phyloP scores from a whole-genome alignment of 2,329 filamentous ascomycete genomes.

The Purpureocillium lavendulum region DNA sequence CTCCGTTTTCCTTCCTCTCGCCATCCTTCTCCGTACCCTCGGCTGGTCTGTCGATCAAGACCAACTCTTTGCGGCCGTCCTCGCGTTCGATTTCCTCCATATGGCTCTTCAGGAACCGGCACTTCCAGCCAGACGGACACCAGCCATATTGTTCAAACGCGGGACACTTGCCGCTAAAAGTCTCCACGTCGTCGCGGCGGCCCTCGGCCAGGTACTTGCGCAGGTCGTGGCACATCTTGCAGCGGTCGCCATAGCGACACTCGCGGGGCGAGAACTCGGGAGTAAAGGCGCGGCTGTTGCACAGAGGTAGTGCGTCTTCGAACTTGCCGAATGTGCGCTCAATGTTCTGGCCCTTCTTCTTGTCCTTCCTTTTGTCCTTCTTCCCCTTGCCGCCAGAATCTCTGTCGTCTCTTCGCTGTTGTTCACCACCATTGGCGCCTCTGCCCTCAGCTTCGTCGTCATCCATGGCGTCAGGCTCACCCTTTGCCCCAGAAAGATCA shows the following conservation, averaged over 20 bases:
- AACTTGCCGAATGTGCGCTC: slow-evolving; percentile 74
- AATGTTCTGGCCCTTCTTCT: slow-evolving; percentile 65
- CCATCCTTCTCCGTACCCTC: slow-evolving; percentile 5
- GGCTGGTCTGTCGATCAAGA: slow-evolving; percentile 46
- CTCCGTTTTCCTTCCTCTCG: not conserved
- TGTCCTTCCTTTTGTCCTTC: slow-evolving; percentile 37
- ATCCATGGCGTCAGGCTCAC: slow-evolving; percentile 22
- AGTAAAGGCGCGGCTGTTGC: slow-evolving; percentile 60
- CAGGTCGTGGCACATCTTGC: slow-evolving; percentile 75
- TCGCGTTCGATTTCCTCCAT: slow-evolving; percentile 69
- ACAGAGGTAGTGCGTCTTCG: slow-evolving; percentile 68
- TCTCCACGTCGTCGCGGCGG: slow-evolving; percentile 70
- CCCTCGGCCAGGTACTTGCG: slow-evolving; percentile 77
- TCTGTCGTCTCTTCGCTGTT: slow-evolving; percentile 48
- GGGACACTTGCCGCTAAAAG: slow-evolving; percentile 71
- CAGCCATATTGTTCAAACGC: slow-evolving; percentile 68
- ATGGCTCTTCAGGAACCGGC: slow-evolving; percentile 81
- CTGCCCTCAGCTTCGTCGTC: slow-evolving; percentile 43
- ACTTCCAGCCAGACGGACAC: slow-evolving; percentile 87
- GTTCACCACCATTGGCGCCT: slow-evolving; percentile 19
- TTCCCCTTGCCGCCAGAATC: slow-evolving; percentile 31
- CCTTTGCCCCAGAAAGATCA: slow-evolving; percentile 19
- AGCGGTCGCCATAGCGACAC: slow-evolving; percentile 73
- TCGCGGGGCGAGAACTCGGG: slow-evolving; percentile 74
- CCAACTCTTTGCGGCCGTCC: slow-evolving; percentile 76